Conservation (phyloP, 140 eudicot species). For the Oenanthe javanica region DNA sequence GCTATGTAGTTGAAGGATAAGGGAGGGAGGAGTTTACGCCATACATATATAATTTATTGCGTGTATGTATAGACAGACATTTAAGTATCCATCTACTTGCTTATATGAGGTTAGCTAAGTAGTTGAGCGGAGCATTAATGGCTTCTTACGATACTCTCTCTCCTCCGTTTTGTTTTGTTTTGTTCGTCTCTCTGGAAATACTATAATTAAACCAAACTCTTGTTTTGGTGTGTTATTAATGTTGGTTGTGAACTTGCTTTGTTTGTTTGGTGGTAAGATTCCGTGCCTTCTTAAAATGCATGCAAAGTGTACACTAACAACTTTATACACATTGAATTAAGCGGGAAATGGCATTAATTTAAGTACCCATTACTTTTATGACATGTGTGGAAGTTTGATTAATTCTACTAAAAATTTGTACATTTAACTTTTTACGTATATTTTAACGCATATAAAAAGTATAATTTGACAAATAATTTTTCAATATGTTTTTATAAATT, state of each 20-base stretch:
- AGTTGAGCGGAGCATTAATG: slow-evolving; percentile 65
- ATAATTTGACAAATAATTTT: no score
- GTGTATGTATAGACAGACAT: no score
- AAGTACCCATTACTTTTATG: no score
- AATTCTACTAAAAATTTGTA: no score
- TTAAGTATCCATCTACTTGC: neutral
- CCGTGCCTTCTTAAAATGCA: neutral
- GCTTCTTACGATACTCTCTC: slow-evolving; percentile 20
- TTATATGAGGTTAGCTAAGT: slow-evolving; percentile 14
- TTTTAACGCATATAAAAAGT: no score
- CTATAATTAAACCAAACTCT: no score
- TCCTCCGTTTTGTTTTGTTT: neutral
- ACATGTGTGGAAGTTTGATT: no score
- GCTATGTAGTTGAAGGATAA: slow-evolving; percentile 1
- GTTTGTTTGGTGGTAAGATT: neutral
- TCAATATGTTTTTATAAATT: no score
- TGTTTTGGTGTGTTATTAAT: neutral
- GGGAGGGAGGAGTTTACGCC: slow-evolving; percentile 2
- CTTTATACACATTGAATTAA: neutral
- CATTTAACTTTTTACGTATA: no score
- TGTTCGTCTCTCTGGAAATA: neutral
- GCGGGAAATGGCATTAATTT: neutral
- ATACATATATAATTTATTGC: neutral
- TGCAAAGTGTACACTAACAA: neutral
- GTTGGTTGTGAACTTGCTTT: neutral